Base-by-base conservation (phyloP, 2,329 filamentous ascomycete species). In the Alternaria brassicicola region DNA sequence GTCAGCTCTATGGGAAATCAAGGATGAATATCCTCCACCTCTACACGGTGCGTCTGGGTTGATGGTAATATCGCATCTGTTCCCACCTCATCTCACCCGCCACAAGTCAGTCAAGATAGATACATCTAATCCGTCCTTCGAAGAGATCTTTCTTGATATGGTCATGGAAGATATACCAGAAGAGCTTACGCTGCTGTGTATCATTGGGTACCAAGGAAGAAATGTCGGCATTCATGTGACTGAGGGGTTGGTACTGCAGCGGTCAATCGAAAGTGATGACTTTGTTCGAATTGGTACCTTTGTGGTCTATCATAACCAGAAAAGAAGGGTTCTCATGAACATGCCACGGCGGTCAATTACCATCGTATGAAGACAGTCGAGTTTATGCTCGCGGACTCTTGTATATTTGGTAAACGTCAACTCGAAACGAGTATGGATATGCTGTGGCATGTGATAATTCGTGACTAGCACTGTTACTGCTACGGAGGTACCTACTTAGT, bases 251-350 rank as follows among this genome's bases (percentile, higher is more conserved):
- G 46, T 53, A 3, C 17, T 59, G 1, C 17, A 49, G 8, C 5
- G 36, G 28, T n/a, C 31, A 2, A 17, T 4, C 10, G 13, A 4
- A 4, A 21, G 6, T 3, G 33, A 17, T 4, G 13, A 26, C 2
- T 55, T 48, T 10, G 19, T 2, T 4, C 43, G 52, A 6, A 33
- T 59, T 10, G 52, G 48, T 10, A 23, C 55, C 3, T 52, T 55
- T 17, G 19, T 39, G 10, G 3, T 5, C 10, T 10, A 19, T 13
- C 36, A 19, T 2, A n/a, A n/a, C n/a, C n/a, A n/a, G n/a, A n/a
- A n/a, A n/a, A 39, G 36, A 19, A 39, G 31, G 5, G 33, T 62
- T 13, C 50, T 62, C 23, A 33, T 23, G 6, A 62, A 55, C 12
- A 55, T 55, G 51, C 50, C 57, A 6, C 21, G 28, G 17, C 33